Evolutionary conservation across 2,329 filamentous ascomycete genomes (phyloP).

Genomic region (Penicillium digitatum): DNA sequence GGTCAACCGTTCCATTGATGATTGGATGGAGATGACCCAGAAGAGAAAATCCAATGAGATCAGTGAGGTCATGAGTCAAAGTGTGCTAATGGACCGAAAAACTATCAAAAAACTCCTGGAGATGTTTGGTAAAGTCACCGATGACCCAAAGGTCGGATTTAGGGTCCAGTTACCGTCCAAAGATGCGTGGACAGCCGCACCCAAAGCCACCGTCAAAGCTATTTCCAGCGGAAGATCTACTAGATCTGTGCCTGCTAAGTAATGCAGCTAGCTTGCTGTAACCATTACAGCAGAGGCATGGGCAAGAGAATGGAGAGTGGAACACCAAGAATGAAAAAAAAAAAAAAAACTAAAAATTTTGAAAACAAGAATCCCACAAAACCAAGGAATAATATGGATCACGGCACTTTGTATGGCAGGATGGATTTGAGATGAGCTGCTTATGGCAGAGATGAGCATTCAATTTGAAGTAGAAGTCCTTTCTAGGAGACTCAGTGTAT

Average conservation of each 20-base stretch:
- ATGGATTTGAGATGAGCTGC: not conserved
- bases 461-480: not conserved
- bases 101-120: slow-evolving; percentile 22
- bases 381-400: not conserved
- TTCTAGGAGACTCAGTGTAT: not conserved
- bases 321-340: not conserved
- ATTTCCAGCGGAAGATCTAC: not conserved
- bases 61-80: slow-evolving; percentile 22
- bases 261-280: not conserved
- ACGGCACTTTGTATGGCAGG: not conserved
- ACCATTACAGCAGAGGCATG: not conserved
- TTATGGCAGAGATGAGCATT: not conserved
- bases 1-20: slow-evolving; percentile 56
- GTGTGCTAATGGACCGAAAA: slow-evolving; percentile 13
- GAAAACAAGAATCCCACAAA: not conserved
- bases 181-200: too few relatives aligned
- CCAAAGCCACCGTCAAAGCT: not conserved
- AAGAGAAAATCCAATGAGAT: slow-evolving; percentile 44
- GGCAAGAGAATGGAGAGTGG: not conserved
- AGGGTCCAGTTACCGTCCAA: not conserved
- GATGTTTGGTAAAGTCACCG: slow-evolving; percentile 20
- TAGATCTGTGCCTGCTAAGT: not conserved
- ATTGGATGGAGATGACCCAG: slow-evolving; percentile 55
- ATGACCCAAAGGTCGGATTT: not conserved
- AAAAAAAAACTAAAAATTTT: not conserved